Conservation (phyloP, 108 stramenopile species). For the Nitzschia sp. region DNA sequence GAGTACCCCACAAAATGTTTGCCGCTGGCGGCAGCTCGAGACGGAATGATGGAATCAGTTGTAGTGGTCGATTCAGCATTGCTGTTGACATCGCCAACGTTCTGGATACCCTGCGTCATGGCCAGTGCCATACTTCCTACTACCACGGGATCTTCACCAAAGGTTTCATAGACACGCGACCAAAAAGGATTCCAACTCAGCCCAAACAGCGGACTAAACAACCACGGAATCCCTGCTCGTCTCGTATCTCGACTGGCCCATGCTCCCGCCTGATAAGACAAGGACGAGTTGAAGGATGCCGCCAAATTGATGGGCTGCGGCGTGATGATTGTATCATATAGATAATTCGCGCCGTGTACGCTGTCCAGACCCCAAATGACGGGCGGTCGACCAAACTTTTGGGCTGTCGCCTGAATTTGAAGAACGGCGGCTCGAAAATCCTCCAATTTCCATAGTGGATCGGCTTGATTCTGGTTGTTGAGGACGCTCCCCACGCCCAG, state of each 20-base stretch:
- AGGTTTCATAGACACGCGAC: conserved; percentile 83
- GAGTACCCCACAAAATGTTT: conserved; percentile 86
- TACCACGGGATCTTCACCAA: conserved; percentile 83
- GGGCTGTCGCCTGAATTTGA: conserved; percentile 45
- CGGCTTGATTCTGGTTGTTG: conserved; percentile 25
- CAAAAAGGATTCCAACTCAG: conserved; percentile 72
- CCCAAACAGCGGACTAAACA: conserved; percentile 84
- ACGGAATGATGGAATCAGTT: conserved; percentile 51
- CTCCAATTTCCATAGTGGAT: conserved; percentile 31
- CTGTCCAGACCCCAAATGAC: conserved; percentile 78
- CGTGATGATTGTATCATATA: conserved; percentile 59
- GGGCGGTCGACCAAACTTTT: conserved; percentile 45
- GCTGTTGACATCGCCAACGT: background rate
- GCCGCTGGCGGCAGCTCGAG: conserved; percentile 77
- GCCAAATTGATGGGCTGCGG: conserved; percentile 84
- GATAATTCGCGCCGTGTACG: conserved; percentile 90
- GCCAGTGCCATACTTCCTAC: conserved; percentile 65
- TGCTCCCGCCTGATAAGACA: conserved; percentile 55
- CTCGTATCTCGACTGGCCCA: conserved; percentile 70
- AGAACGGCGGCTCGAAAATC: conserved; percentile 42
- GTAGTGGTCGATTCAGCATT: conserved; percentile 1
- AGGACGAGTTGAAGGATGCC: conserved; percentile 67
- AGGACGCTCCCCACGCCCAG: conserved; percentile 57
- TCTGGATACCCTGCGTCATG: conserved; percentile 75
- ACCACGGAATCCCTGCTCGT: conserved; percentile 76